Evolutionary conservation across 148 eudicot species (phyloP).

Genomic region (Rhododendron williamsianum): DNA sequence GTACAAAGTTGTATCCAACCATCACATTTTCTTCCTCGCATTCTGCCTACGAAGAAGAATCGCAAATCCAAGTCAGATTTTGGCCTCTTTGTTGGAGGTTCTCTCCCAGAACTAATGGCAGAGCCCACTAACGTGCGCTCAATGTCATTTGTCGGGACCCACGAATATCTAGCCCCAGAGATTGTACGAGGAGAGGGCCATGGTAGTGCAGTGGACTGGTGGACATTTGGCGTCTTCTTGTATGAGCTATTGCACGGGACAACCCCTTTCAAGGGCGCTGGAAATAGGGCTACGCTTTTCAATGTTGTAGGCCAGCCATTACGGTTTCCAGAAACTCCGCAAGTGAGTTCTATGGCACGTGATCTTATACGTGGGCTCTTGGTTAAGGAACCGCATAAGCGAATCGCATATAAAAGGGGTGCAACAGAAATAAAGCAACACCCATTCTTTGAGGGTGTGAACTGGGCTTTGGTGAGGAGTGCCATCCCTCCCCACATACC

Average conservation of each 20-base stretch:
- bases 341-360: conserved; percentile 52
- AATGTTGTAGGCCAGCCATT: conserved; percentile 80
- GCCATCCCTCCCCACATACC: conserved; percentile 66
- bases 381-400: conserved; percentile 74
- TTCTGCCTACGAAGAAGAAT: conserved; percentile 67
- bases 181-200: conserved; percentile 92
- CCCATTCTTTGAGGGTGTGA: conserved; percentile 83
- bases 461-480: conserved; percentile 86
- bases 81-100: conserved; percentile 60
- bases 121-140: conserved; percentile 89
- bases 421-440: conserved; percentile 92
- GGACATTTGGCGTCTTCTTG: conserved; percentile 84
- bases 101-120: conserved; percentile 88
- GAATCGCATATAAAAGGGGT: conserved; percentile 82
- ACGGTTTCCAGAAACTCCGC: conserved; percentile 65
- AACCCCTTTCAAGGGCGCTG: conserved; percentile 84
- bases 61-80: conserved; percentile 74
- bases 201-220: conserved; percentile 96
- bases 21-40: conserved; percentile 63
- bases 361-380: conserved; percentile 70
- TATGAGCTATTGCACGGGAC: conserved; percentile 82
- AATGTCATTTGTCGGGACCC: conserved; percentile 92
- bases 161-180: conserved; percentile 87
- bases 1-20: conserved; percentile 65
- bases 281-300: conserved; percentile 78